Evolutionary conservation across 768 basidiomycete species (phyloP), one percentile per base, ranked within the genome.

Genomic region (Lentinula boryana): DNA sequence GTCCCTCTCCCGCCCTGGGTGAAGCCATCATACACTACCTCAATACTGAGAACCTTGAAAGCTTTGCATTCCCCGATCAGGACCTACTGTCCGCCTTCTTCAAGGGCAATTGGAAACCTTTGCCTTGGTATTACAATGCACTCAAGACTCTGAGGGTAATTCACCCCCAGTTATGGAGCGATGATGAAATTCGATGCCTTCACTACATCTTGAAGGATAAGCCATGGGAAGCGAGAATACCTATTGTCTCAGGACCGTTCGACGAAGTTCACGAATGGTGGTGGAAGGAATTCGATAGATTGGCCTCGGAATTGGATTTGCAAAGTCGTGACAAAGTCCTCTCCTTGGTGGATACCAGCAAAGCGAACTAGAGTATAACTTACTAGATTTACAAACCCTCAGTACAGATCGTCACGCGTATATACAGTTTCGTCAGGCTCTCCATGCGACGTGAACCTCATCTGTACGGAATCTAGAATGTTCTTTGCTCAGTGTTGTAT

Each of bases 91-190:
- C 95, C 1, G 82, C 80, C 35, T 84, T 85, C 68, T 98, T 96
- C 77, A 72, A 79, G 59, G 89, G 88, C 16, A 85, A 72, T 69
- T 95, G 92, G 91, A 80, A 77, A 57, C 87, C 91, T 4, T 73
- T 96, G 43, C 83, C 87, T 1, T 97, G 91, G 85, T 85, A 85
- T 63, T 95, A 94, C 72, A 99, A 99, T 67, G 95, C 94, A 0
- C 78, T 98, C 63, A 95, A 93, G 75, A 91, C 95, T n/a, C 71
- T 93, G 66, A 81, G 89, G 49, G 68, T 77, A 35, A 78, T 86
- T 41, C 97, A 99, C 72, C 71, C 80, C 40, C 70, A 80, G 36
- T 68, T 93, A 66, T 99, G 96, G 96, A 75, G 82, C 48, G 93
- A 97, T 68, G 84, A 87, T 3, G 88, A 94, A 71, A 85, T 95